These are phyloP conservation scores for Raphanus raphanistrum DNA, from an alignment of 345 rosid genomes.

Conservation along the genomic window DNA sequence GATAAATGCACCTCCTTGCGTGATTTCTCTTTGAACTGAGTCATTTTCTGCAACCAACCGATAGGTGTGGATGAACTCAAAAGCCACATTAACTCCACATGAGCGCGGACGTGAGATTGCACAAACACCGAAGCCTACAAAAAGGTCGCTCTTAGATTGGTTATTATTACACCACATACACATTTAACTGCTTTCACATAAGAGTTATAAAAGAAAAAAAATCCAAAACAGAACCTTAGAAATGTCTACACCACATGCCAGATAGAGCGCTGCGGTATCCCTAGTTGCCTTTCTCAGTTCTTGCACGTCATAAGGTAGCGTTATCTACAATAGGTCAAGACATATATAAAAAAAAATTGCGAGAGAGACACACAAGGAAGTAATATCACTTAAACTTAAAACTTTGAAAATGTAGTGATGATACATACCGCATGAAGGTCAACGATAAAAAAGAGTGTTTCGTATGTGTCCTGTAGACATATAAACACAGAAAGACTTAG, in stretches of 20 bases:
- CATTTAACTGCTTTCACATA: not conserved
- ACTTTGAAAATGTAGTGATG: not conserved
- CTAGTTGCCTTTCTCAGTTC: constrained; percentile 70
- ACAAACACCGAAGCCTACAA: constrained; percentile 89
- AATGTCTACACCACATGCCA: constrained; percentile 87
- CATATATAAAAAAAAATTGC: not conserved
- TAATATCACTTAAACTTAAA: not conserved
- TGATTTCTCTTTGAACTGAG: constrained; percentile 93
- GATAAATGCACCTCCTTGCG: constrained; percentile 64
- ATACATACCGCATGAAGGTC: constrained; percentile 84
- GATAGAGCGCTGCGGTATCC: constrained; percentile 83
- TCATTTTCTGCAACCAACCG: constrained; percentile 88
- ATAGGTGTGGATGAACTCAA: constrained; percentile 80
- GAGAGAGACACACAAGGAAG: not conserved
- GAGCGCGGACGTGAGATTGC: constrained; percentile 86
- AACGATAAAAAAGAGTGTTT: constrained; percentile 79
- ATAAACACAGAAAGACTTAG: not conserved
- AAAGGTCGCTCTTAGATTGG: not conserved
- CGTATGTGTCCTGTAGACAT: constrained; percentile 70
- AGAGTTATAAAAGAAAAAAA: not conserved
- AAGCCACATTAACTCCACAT: constrained; percentile 80
- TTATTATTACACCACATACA: not conserved
- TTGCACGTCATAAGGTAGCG: constrained; percentile 69
- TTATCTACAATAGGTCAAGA: constrained; percentile 50
- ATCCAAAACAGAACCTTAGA: constrained; percentile 54